Conservation (phyloP, 768 basidiomycete genomes). For the Rhizopogon vinicolor region DNA sequence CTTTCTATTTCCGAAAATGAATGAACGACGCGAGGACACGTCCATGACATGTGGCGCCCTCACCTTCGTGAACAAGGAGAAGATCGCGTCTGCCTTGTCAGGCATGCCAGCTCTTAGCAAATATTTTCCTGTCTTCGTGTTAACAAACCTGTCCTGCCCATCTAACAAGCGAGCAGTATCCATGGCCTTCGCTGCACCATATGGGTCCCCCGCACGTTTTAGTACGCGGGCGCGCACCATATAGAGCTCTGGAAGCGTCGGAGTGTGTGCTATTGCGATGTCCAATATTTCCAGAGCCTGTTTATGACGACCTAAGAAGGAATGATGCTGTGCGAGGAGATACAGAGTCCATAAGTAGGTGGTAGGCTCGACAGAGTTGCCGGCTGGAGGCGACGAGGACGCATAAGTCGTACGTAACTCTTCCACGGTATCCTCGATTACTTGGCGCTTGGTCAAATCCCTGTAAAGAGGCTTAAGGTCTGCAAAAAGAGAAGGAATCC, state of each 20-base stretch:
- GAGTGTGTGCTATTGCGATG: constrained; percentile 75
- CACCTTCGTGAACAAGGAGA: constrained; percentile 92
- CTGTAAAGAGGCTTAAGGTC: constrained; percentile 85
- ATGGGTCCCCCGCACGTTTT: constrained; percentile 80
- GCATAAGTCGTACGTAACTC: constrained; percentile 34
- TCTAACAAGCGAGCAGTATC: constrained; percentile 84
- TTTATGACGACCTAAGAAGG: constrained; percentile 45
- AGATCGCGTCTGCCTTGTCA: constrained; percentile 65
- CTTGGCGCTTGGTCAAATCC: constrained; percentile 56
- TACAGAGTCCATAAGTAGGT: constrained; percentile 93
- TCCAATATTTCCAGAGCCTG: constrained; percentile 60
- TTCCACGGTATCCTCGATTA: constrained; percentile 69
- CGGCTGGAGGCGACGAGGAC: constrained; percentile 16
- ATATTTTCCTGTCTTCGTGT: constrained; percentile 93
- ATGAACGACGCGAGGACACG: not conserved
- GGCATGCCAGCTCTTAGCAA: constrained; percentile 76
- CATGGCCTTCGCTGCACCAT: constrained; percentile 68
- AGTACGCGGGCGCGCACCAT: constrained; percentile 78
- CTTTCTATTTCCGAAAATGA: constrained; percentile 58
- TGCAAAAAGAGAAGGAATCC: constrained; percentile 89
- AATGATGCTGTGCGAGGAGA: constrained; percentile 89
- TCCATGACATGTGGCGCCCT: constrained; percentile 11
- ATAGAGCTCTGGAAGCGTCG: constrained; percentile 87
- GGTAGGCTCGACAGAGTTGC: constrained; percentile 48
- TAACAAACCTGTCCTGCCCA: constrained; percentile 92